Percentiles rank a stretch among this genome's conserved stretches.
Evolutionary conservation across 495 filamentous ascomycete species (phyloP).

Genomic region (Penicillium turbatum): DNA sequence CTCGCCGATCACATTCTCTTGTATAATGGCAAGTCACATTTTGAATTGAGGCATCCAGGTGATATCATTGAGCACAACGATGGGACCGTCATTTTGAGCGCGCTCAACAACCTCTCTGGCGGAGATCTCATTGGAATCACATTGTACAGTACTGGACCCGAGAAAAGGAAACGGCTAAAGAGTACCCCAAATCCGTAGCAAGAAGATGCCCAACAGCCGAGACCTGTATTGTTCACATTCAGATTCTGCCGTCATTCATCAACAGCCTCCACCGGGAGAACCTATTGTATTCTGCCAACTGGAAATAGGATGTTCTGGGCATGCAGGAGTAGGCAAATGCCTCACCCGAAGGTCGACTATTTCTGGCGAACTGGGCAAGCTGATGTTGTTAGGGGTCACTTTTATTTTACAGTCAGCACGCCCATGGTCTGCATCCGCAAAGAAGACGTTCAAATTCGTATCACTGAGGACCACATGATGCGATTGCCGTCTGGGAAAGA

Average conservation of each 20-base stretch:
- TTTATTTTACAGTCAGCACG: not conserved
- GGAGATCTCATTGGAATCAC: not conserved
- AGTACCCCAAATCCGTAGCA: not conserved
- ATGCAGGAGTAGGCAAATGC: not conserved
- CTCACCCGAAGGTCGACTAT: slow-evolving; percentile 1
- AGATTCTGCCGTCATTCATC: not conserved
- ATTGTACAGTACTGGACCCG: slow-evolving; percentile 1
- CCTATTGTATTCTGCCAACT: slow-evolving; percentile 2
- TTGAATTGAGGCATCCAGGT: not conserved
- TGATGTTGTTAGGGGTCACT: not conserved
- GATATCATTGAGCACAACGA: slow-evolving; percentile 3
- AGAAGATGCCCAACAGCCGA: slow-evolving; percentile 1
- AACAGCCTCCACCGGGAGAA: not conserved
- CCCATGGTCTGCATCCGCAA: not conserved
- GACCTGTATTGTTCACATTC: slow-evolving; percentile 3
- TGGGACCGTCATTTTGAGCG: not conserved
- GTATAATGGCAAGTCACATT: not conserved
- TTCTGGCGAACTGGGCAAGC: slow-evolving; percentile 1
- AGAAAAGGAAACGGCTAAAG: not conserved
- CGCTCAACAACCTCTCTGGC: not conserved
- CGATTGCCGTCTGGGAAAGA: not conserved
- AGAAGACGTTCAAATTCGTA: slow-evolving; percentile 1
- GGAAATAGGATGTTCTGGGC: slow-evolving; percentile 2
- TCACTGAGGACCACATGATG: slow-evolving; percentile 1
- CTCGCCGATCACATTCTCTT: not conserved